phyloP scores from a whole-genome alignment of 768 basidiomycete species.

The Agrocybe pediades region DNA sequence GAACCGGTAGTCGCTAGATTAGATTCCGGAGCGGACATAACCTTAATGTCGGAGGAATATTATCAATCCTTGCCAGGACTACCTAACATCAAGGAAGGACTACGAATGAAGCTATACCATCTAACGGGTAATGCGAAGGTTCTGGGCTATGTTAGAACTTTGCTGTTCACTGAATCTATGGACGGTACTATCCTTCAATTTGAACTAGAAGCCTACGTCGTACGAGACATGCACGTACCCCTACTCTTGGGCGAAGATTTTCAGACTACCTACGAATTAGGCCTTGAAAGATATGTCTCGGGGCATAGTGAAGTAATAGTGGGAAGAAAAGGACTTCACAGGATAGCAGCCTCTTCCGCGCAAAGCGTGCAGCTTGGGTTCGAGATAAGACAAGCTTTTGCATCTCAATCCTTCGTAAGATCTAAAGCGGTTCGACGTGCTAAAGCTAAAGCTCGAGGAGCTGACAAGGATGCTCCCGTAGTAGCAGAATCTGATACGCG shows the following conservation, averaged over 20 bases:
- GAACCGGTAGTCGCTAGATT: background rate
- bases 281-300: background rate
- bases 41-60: slow-evolving; percentile 12
- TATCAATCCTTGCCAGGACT: slow-evolving; percentile 4
- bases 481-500: too few species aligned
- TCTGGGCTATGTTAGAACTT: slow-evolving; percentile 10
- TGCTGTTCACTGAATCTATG: slow-evolving; percentile 2
- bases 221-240: slow-evolving; percentile 22
- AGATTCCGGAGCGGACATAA: too few species aligned
- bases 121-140: slow-evolving; percentile 9
- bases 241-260: slow-evolving; percentile 14
- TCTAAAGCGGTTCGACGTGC: background rate
- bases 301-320: slow-evolving; percentile 12
- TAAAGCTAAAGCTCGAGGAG: slow-evolving; percentile 5
- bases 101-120: too few species aligned
- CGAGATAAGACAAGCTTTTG: slow-evolving; percentile 12
- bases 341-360: slow-evolving; percentile 8
- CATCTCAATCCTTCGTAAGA: slow-evolving; percentile 2
- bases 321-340: background rate
- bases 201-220: slow-evolving; percentile 25
- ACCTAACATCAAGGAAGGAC: slow-evolving; percentile 14
- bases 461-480: too few species aligned
- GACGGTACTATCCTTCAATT: slow-evolving; percentile 11
- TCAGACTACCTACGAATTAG: slow-evolving; percentile 11
- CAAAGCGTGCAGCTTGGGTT: slow-evolving; percentile 19